Conservation (phyloP, 2,329 filamentous ascomycete genomes). For the Hypoxylon sp. region DNA sequence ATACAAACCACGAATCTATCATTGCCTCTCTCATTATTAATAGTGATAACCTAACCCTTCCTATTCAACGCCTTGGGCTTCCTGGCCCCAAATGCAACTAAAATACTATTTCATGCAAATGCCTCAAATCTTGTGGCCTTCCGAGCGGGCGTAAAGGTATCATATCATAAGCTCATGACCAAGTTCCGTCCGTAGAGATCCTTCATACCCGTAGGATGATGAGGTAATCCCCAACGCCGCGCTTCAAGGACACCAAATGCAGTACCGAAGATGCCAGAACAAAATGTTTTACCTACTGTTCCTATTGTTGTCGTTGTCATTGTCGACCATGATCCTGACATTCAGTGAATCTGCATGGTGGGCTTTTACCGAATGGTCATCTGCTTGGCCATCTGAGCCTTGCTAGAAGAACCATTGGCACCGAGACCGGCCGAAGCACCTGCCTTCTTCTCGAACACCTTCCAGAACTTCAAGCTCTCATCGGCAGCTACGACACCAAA, state of each 20-base stretch:
- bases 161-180: slow-evolving; percentile 43
- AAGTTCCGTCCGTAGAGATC: slow-evolving; percentile 33
- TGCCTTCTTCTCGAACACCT: slow-evolving; percentile 98
- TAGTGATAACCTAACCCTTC: slow-evolving; percentile 18
- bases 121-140: slow-evolving; percentile 29
- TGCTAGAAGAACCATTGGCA: slow-evolving; percentile 73
- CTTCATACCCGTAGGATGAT: slow-evolving; percentile 31
- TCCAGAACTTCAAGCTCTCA: slow-evolving; percentile 99
- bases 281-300: slow-evolving; percentile 46
- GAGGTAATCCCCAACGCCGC: slow-evolving; percentile 42
- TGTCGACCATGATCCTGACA: slow-evolving; percentile 33
- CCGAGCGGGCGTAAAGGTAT: slow-evolving; percentile 21
- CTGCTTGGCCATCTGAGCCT: slow-evolving; percentile 89
- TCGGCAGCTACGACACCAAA: slow-evolving; percentile 72
- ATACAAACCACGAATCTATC: slow-evolving; percentile 21
- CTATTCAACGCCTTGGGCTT: too few species aligned
- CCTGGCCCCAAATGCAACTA: slow-evolving; percentile 25
- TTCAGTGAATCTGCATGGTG: slow-evolving; percentile 31
- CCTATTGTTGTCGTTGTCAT: too few species aligned
- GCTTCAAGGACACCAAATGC: slow-evolving; percentile 43
- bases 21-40: slow-evolving; percentile 15
- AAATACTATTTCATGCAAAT: slow-evolving; percentile 29
- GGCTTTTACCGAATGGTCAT: slow-evolving; percentile 89
- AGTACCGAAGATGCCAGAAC: slow-evolving; percentile 44
- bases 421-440: slow-evolving; percentile 72